A percentile compares a stretch with the other conserved stretches of the same genome.
These are phyloP conservation scores for Malus fusca DNA, from an alignment of 306 rosid species.

Conservation along the genomic window DNA sequence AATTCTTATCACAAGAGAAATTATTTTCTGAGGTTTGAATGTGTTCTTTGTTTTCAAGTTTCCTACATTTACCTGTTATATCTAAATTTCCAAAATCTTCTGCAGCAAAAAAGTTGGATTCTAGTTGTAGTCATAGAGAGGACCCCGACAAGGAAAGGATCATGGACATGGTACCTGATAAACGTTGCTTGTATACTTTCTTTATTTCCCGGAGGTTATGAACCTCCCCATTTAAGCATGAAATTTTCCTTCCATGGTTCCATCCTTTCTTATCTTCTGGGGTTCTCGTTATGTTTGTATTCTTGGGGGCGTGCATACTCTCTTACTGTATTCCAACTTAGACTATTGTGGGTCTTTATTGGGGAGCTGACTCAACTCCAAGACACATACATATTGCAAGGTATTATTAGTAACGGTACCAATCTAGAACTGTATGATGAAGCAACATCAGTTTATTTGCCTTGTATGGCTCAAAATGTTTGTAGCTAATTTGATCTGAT, in stretches of 20 bases:
- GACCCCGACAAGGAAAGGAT: not conserved
- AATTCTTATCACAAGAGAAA: conserved; percentile 72
- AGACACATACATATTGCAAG: conserved; percentile 90
- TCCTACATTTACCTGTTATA: not conserved
- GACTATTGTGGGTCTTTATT: conserved; percentile 91
- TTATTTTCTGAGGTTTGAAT: conserved; percentile 76
- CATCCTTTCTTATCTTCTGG: not conserved
- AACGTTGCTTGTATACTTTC: not conserved
- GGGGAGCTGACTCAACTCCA: conserved; percentile 98
- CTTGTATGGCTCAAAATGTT: not conserved
- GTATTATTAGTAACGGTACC: conserved; percentile 22
- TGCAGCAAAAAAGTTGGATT: not conserved
- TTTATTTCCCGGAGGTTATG: too few species aligned
- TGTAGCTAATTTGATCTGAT: conserved; percentile 14
- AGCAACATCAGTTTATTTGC: not conserved
- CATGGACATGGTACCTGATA: not conserved
- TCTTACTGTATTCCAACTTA: conserved; percentile 11
- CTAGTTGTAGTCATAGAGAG: not conserved
- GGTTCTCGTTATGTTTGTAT: not conserved
- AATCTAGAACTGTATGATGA: conserved; percentile 1
- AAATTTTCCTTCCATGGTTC: too few species aligned
- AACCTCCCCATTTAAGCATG: too few species aligned
- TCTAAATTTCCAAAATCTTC: not conserved
- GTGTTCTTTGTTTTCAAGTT: conserved; percentile 13
- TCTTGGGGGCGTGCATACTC: not conserved